Base-by-base conservation (phyloP, 768 basidiomycete genomes). In the Pholiota molesta region DNA sequence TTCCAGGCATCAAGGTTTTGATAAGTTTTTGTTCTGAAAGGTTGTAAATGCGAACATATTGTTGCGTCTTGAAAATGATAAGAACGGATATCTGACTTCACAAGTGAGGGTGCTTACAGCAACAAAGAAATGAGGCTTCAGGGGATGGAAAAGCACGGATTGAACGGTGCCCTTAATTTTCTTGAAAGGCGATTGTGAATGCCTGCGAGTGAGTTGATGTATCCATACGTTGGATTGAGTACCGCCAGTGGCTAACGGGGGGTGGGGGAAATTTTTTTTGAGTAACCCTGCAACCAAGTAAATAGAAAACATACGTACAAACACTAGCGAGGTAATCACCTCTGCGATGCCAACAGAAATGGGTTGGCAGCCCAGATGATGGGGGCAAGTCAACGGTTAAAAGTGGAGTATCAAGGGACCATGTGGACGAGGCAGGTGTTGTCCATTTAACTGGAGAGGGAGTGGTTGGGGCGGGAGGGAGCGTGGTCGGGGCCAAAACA, bases 181-280 rank as follows among this genome's bases (percentile, higher is more conserved):
- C 74, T 91, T 95, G 87, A 99, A 99, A 11, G 97, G 97, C 5
- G 95, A 94, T 77, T 99, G 97, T 4, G 97, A 98, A 74, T 97
- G 92, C 72, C 95, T 88, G 62, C 92, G 90, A 29, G 92, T 90
- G 17, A 97, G 74, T 72, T 99, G 97, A 72, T 99, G 97, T 55
- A 99, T 97, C 87, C 97, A 95, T 29, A 98, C 92, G 49, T 88
- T 86, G 37, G 91, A 89, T 71, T 94, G 91, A 35, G 81, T 83
- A 54, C 88, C 91, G 65, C 80, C 82, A 66, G 78, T 84, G 16
- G 89, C 89, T 91, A 60, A 59, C 3, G 29, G 9, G n/a, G n/a
- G 26, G n/a, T n/a, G n/a, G n/a, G 29, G 63, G 57, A 14, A 62
- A 62, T 44, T 16, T 14, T 44, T 44, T 16, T 14, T 44, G 3